Percentiles rank a stretch among this genome's conserved stretches.
phyloP scores from a whole-genome alignment of 352 stramenopile species.

The Phytophthora ohioensis region DNA sequence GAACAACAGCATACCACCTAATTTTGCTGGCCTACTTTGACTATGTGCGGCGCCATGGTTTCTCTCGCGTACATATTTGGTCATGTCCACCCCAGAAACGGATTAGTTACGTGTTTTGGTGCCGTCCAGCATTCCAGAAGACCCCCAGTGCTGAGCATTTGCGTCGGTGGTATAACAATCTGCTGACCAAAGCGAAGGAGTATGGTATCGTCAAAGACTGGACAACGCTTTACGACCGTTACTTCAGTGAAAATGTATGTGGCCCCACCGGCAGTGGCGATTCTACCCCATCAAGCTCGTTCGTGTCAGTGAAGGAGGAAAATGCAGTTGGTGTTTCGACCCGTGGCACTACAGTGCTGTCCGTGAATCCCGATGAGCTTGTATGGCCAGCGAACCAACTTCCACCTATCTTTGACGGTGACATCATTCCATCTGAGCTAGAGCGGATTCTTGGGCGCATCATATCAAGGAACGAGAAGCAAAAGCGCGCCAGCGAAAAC shows the following conservation, averaged over 20 bases:
- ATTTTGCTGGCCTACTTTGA: slow-evolving; percentile 97
- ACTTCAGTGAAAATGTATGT: slow-evolving; percentile 51
- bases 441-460: slow-evolving; percentile 80
- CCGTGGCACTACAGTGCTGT: slow-evolving; percentile 61
- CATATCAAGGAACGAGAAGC: slow-evolving; percentile 68
- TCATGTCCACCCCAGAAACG: slow-evolving; percentile 94
- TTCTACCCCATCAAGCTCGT: slow-evolving; percentile 19
- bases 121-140: slow-evolving; percentile 95
- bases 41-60: slow-evolving; percentile 94
- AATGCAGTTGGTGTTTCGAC: slow-evolving; percentile 49
- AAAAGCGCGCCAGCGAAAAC: slow-evolving; percentile 48
- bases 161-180: slow-evolving; percentile 93
- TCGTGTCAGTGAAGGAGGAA: slow-evolving; percentile 46
- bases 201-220: slow-evolving; percentile 71
- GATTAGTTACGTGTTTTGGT: slow-evolving; percentile 99
- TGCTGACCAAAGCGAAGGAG: slow-evolving; percentile 78
- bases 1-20: slow-evolving; percentile 95
- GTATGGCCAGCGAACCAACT: slow-evolving; percentile 66
- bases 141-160: slow-evolving; percentile 95
- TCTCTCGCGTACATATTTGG: slow-evolving; percentile 97
- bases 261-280: slow-evolving; percentile 1
- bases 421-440: slow-evolving; percentile 81
- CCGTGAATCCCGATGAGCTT: slow-evolving; percentile 93
- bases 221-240: slow-evolving; percentile 77
- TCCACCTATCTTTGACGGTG: slow-evolving; percentile 84